phyloP scores from a whole-genome alignment of 2,329 filamentous ascomycete genomes.

The Aspergillus thermomutatus region DNA sequence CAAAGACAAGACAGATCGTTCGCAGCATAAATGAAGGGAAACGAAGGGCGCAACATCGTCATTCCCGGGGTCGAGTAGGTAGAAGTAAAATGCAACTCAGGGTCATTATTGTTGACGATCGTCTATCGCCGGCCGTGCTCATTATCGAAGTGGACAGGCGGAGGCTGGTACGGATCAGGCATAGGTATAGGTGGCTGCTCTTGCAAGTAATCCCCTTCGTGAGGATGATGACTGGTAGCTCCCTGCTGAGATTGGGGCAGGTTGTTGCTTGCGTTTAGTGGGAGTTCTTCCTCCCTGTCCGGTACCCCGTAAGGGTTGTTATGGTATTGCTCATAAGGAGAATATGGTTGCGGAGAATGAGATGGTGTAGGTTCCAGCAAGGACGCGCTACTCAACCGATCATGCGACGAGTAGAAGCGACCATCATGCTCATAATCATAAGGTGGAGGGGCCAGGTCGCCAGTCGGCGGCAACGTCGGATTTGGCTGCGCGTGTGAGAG shows the following conservation, averaged over 20 bases:
- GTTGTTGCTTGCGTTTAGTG: slow-evolving; percentile 12
- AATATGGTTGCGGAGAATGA: slow-evolving; percentile 14
- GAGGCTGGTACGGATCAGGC: slow-evolving; percentile 28
- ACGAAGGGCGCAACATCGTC: background rate
- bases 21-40: background rate
- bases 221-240: slow-evolving; percentile 9
- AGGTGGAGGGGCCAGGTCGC: slow-evolving; percentile 12
- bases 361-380: slow-evolving; percentile 11
- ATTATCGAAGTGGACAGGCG: slow-evolving; percentile 22
- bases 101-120: background rate
- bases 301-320: slow-evolving; percentile 14
- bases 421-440: slow-evolving; percentile 15
- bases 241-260: slow-evolving; percentile 9
- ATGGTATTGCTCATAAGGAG: slow-evolving; percentile 16
- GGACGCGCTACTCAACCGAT: slow-evolving; percentile 9
- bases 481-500: slow-evolving; percentile 39
- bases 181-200: slow-evolving; percentile 31
- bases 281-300: slow-evolving; percentile 16
- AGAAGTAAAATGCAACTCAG: background rate
- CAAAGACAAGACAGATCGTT: background rate
- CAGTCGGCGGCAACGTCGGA: slow-evolving; percentile 21
- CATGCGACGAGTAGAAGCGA: slow-evolving; percentile 10
- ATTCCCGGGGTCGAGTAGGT: background rate
- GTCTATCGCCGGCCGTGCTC: slow-evolving; percentile 8
- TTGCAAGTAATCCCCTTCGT: slow-evolving; percentile 23